A percentile compares a stretch with the other conserved stretches of the same genome.
Evolutionary conservation across 192 early-diverging fungal species (phyloP).

Genomic region (Ambispora gerdemannii): DNA sequence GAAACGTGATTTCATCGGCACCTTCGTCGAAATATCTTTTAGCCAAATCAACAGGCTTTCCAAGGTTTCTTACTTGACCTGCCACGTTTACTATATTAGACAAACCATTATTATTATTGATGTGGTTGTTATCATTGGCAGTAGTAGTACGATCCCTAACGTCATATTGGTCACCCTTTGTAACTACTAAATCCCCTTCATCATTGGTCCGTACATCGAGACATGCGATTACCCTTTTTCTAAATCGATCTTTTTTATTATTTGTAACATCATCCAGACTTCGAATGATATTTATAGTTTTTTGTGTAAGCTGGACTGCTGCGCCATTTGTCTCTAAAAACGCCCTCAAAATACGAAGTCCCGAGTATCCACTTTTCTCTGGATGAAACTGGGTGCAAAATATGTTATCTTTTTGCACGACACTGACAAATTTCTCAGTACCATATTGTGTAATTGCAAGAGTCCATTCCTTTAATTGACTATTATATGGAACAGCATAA

Average conservation of each 20-base stretch:
- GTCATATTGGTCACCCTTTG: constrained; percentile 99
- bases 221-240: constrained; percentile 93
- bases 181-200: constrained; percentile 95
- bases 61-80: constrained; percentile 89
- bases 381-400: constrained; percentile 99
- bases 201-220: constrained; percentile 97
- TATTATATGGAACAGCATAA: constrained; percentile 71
- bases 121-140: constrained; percentile 30
- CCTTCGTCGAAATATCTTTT: constrained; percentile 90
- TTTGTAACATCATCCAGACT: no score
- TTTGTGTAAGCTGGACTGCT: background rate
- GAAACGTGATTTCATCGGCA: constrained; percentile 96
- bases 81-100: no score
- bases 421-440: constrained; percentile 79
- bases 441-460: constrained; percentile 86
- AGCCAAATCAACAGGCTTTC: constrained; percentile 95
- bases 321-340: constrained; percentile 64
- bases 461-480: constrained; percentile 66
- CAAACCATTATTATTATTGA: constrained; percentile 2
- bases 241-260: constrained; percentile 68
- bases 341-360: constrained; percentile 73
- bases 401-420: constrained; percentile 78
- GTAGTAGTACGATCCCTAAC: constrained; percentile 70
- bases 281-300: constrained; percentile 13
- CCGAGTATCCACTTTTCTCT: constrained; percentile 93